Evolutionary conservation across 176 grass and related monocot species (phyloP).

Genomic region (Raddia distichophylla): DNA sequence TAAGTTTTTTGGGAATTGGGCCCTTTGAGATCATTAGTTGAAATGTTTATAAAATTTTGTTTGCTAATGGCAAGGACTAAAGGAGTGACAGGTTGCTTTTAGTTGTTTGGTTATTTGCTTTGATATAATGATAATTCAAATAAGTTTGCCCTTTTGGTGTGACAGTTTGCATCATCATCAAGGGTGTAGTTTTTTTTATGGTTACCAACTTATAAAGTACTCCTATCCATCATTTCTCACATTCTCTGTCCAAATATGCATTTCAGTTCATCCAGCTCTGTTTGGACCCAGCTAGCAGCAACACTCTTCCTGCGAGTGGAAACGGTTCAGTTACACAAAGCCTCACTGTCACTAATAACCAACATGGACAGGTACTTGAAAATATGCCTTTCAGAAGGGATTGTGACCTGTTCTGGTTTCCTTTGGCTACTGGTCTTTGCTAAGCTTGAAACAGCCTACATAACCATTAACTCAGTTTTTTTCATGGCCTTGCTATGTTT

Average conservation of each 20-base stretch:
- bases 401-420: constrained; percentile 15
- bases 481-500: constrained; percentile 3
- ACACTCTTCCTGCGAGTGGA: constrained; percentile 65
- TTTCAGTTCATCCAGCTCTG: constrained; percentile 86
- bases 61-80: not conserved
- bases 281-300: constrained; percentile 85
- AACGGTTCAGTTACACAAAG: constrained; percentile 78
- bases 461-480: not conserved
- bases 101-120: not conserved
- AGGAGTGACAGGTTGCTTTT: not conserved
- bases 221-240: constrained; percentile 5
- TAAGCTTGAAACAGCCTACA: constrained; percentile 30
- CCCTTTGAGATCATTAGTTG: not conserved
- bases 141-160: not conserved
- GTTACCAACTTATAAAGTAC: constrained; percentile 2
- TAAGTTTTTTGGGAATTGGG: constrained; percentile 5
- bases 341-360: constrained; percentile 82
- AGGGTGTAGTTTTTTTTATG: not conserved
- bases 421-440: not conserved
- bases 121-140: not conserved
- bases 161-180: not conserved
- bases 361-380: constrained; percentile 87
- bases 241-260: constrained; percentile 34
- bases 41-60: not conserved
- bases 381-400: not conserved